These are phyloP conservation scores for Dissophora ornata DNA, from an alignment of 192 early-diverging fungal species.

Conservation along the genomic window DNA sequence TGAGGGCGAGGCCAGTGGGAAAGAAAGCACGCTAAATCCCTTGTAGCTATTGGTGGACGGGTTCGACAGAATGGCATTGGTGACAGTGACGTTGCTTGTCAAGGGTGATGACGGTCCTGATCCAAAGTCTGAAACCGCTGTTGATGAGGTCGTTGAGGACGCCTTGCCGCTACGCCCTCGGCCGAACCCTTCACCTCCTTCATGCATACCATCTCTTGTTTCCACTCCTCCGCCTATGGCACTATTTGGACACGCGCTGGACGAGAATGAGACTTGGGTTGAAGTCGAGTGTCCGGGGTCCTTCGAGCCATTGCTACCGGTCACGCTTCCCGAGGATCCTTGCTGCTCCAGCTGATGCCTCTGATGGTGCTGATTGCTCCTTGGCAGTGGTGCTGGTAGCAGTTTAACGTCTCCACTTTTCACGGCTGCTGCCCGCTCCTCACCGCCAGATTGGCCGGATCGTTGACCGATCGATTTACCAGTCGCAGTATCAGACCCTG, in stretches of 20 bases:
- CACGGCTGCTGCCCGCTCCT: not conserved
- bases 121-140: conserved; percentile 37
- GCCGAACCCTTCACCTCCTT: conserved; percentile 16
- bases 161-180: conserved; percentile 23
- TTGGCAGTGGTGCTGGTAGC: conserved; percentile 38
- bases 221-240: conserved; percentile 12
- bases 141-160: conserved; percentile 41
- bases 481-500: conserved; percentile 16
- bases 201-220: not conserved
- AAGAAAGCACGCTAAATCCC: conserved; percentile 26
- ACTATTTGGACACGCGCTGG: conserved; percentile 8
- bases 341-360: conserved; percentile 31
- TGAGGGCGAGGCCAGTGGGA: conserved; percentile 39
- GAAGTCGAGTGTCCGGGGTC: not conserved
- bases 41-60: conserved; percentile 34
- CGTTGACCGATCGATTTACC: not conserved
- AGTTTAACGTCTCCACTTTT: conserved; percentile 28
- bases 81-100: conserved; percentile 14
- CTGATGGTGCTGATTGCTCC: conserved; percentile 42
- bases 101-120: conserved; percentile 43
- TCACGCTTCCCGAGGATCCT: conserved; percentile 2
- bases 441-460: not conserved
- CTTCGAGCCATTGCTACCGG: not conserved
- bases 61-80: conserved; percentile 40
- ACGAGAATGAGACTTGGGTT: conserved; percentile 29